Evolutionary conservation across 2,329 filamentous ascomycete genomes (phyloP), one percentile per base, ranked within the genome.

Genomic region (Fusarium brachygibbosum): DNA sequence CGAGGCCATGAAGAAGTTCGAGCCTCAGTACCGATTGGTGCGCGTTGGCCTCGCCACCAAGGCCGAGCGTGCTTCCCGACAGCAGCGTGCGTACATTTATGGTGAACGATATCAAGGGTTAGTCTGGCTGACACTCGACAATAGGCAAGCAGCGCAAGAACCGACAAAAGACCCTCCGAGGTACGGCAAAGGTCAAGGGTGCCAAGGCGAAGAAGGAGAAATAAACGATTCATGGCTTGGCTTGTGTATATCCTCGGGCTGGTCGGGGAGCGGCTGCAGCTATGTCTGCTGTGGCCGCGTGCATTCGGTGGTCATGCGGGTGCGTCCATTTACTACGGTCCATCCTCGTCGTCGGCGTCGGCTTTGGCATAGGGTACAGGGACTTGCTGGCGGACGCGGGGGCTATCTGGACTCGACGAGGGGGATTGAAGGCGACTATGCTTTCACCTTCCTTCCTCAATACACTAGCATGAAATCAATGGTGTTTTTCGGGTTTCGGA

Each of bases 101-200:
- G 8, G 9, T 14, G 3, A 23, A n/a, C 23, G 14, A 16, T 5
- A 7, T 7, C 3, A 19, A 58, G 59, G 53, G 38, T 48, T 59
- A 59, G 46, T 44, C 21, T 45, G 42, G 42, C 58, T 60, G 48
- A 67, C 55, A 61, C 31, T 52, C 40, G 25, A 63, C 77, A 48
- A 87, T 85, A 98, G 95, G 95, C 91, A 99, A 99, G 90, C 96
- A 98, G 88, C 93, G 96, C 88, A 99, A 99, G 93, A 99, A 99
- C 93, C 91, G 95, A 85, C 90, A 93, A 86, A 98, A 99, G 94
- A 96, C 95, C 82, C 92, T 98, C 84, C 93, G 96, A 78, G 96
- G 96, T 83, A 97, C 93, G 79, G 95, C 94, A 81, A 99, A 99
- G 93, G 90, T 91, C 88, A 98, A 98, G 93, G 94, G 94, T 84